These are phyloP conservation scores for Fusarium mangiferae DNA, from an alignment of 2,329 filamentous ascomycete species.

Conservation along the genomic window DNA sequence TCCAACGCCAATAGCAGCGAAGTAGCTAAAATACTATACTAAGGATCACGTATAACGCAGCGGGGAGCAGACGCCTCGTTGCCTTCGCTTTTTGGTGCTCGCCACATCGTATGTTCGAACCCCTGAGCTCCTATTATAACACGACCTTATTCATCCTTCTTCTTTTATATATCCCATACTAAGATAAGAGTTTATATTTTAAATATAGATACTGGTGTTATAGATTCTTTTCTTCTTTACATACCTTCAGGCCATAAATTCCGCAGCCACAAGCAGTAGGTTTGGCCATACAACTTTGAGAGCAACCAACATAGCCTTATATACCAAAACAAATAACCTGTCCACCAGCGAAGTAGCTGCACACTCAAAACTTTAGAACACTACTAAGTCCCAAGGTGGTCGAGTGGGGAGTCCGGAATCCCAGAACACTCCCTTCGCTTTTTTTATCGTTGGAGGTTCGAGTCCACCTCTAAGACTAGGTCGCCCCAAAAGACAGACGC, in stretches of 20 bases:
- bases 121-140: background rate
- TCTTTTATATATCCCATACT: rapidly evolving
- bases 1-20: background rate
- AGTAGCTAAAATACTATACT: background rate
- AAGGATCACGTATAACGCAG: background rate
- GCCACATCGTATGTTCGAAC: background rate
- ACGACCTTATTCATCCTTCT: background rate
- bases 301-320: background rate
- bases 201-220: rapidly evolving
- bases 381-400: background rate
- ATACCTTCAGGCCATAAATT: rapidly evolving
- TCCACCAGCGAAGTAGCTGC: slow-evolving; percentile 32
- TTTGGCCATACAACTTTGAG: background rate
- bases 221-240: rapidly evolving
- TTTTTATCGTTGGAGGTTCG: background rate
- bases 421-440: background rate
- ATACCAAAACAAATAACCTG: background rate
- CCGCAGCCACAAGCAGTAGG: background rate
- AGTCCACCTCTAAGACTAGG: too few relatives aligned
- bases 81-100: background rate
- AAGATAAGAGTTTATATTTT: rapidly evolving
- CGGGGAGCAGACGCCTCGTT: background rate
- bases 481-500: too few relatives aligned
- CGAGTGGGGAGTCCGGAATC: background rate
- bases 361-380: background rate